These are phyloP conservation scores for Dothiorella sarmentorum DNA, from an alignment of 2,329 filamentous ascomycete species.

Conservation along the genomic window DNA sequence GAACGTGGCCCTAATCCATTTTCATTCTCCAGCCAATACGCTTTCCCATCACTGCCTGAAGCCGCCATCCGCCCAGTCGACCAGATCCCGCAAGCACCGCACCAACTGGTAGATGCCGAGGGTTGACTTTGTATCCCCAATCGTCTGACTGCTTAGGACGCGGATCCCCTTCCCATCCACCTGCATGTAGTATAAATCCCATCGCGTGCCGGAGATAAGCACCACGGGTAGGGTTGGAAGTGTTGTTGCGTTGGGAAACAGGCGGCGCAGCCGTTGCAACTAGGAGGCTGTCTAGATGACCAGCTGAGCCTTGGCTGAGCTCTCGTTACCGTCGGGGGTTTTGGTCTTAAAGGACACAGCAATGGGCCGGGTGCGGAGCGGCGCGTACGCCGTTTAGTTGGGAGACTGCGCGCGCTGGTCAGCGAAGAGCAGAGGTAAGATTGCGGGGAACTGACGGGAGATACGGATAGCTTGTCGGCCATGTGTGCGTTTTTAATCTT, in stretches of 20 bases:
- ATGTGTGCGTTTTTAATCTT: not conserved
- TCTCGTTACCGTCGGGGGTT: not conserved
- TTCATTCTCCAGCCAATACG: not conserved
- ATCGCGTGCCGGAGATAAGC: not conserved
- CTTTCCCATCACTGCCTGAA: not conserved
- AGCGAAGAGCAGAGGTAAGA: not conserved
- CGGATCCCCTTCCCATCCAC: not conserved
- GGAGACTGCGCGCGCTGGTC: not conserved
- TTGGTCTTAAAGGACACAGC: not conserved
- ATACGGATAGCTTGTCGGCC: not conserved
- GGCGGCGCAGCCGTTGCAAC: not conserved
- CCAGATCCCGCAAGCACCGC: not conserved
- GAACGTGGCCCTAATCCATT: too few species aligned
- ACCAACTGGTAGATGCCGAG: not conserved
- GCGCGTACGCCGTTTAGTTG: not conserved
- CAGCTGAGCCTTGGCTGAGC: not conserved
- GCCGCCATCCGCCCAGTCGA: not conserved
- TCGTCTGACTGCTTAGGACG: not conserved
- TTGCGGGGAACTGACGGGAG: not conserved
- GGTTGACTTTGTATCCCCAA: not conserved
- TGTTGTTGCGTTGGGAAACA: not conserved
- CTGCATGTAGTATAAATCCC: not conserved
- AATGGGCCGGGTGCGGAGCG: not conserved
- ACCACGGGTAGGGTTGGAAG: not conserved
- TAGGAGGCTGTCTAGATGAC: not conserved